Evolutionary conservation across 805 yeast species (phyloP).

Genomic region (Kurtzmaniella fragi): DNA sequence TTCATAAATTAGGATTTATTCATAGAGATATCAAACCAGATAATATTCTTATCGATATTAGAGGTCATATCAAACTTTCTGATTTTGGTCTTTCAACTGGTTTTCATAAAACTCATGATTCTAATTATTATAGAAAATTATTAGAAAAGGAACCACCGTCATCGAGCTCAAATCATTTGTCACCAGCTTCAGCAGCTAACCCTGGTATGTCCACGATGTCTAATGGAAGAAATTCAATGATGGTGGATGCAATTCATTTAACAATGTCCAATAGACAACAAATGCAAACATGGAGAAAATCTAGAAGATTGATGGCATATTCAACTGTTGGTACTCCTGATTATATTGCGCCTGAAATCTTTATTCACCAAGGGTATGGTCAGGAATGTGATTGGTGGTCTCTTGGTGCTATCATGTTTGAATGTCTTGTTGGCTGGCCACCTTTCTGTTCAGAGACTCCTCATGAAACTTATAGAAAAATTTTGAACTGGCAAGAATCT

Average conservation of each 20-base stretch:
- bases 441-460: slow-evolving; percentile 95
- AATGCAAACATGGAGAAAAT: slow-evolving; percentile 93
- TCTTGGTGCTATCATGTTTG: slow-evolving; percentile 93
- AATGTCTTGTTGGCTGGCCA: slow-evolving; percentile 95
- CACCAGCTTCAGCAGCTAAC: slow-evolving; percentile 7
- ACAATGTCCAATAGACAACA: slow-evolving; percentile 94
- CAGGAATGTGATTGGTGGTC: slow-evolving; percentile 99
- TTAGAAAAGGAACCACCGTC: slow-evolving; percentile 56
- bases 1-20: slow-evolving; percentile 88
- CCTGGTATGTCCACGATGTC: slow-evolving; percentile 11
- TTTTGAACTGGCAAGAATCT: slow-evolving; percentile 86
- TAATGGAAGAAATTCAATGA: slow-evolving; percentile 65
- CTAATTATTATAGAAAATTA: slow-evolving; percentile 77
- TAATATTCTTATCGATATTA: slow-evolving; percentile 80
- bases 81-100: slow-evolving; percentile 87
- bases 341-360: slow-evolving; percentile 93
- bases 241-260: slow-evolving; percentile 91
- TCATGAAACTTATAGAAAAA: slow-evolving; percentile 88
- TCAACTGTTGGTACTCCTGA: slow-evolving; percentile 97
- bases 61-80: slow-evolving; percentile 62
- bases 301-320: slow-evolving; percentile 88
- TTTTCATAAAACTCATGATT: slow-evolving; percentile 89
- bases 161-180: slow-evolving; percentile 19
- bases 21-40: slow-evolving; percentile 98
- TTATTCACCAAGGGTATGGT: slow-evolving; percentile 89